Evolutionary conservation across 257 asterid species (phyloP).

Genomic region (Fraxinus cuspidata): DNA sequence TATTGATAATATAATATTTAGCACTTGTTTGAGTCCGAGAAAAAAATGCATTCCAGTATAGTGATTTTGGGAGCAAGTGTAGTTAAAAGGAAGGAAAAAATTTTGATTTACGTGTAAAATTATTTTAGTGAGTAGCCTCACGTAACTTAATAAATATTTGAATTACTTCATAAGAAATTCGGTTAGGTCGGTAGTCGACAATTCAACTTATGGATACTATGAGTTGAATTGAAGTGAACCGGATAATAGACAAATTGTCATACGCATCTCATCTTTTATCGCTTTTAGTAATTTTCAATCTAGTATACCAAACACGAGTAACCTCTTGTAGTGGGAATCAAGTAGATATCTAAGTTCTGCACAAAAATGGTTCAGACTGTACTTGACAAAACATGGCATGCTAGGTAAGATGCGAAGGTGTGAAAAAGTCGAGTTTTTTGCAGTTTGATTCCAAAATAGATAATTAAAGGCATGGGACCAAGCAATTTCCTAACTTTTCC

Average conservation of each 20-base stretch:
- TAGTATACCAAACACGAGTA: neutral
- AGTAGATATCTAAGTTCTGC: neutral
- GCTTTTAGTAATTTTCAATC: neutral
- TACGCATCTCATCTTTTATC: neutral
- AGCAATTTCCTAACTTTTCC: conserved; percentile 28
- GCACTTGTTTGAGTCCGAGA: too few species aligned
- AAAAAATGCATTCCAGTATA: too few species aligned
- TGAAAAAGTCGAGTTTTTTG: conserved; percentile 9
- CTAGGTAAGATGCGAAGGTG: conserved; percentile 31
- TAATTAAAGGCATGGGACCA: conserved; percentile 5
- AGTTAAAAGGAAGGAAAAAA: too few species aligned
- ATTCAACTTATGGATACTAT: too few species aligned
- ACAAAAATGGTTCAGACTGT: neutral
- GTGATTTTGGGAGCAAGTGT: too few species aligned
- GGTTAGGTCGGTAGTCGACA: too few species aligned
- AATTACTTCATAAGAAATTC: too few species aligned
- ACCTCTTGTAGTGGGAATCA: neutral
- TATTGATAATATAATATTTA: too few species aligned
- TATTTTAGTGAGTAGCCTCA: too few species aligned
- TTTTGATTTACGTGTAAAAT: too few species aligned
- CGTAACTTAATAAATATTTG: too few species aligned
- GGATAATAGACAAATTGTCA: neutral
- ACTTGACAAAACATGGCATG: neutral
- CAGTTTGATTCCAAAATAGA: conserved; percentile 9
- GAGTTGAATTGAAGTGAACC: too few species aligned